Percentiles rank a stretch among this genome's conserved stretches.
Evolutionary conservation across 1,284 basidiomycete genomes (phyloP).

Genomic region (Dichomitus squalens): DNA sequence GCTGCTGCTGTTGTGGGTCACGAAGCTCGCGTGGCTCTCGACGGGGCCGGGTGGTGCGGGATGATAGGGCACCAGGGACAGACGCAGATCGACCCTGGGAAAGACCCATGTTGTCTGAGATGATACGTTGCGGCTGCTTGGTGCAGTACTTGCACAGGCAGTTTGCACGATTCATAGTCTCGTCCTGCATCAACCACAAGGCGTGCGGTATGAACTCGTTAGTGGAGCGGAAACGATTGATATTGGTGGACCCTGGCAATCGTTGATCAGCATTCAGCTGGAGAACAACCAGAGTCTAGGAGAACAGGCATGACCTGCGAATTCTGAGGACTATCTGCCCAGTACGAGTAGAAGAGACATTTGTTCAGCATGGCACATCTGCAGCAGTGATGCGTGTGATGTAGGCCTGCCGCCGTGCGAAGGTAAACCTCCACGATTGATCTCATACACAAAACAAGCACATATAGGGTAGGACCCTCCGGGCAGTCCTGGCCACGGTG

Average conservation of each 20-base stretch:
- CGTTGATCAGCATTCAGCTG: conserved; percentile 28
- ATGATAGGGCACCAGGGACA: conserved; percentile 6
- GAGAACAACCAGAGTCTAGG: neutral
- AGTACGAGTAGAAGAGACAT: no score
- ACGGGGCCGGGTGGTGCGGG: conserved; percentile 7
- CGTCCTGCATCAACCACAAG: conserved; percentile 70
- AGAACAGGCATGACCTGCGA: neutral
- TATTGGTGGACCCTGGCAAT: conserved; percentile 43
- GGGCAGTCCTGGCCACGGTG: no score
- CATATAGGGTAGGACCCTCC: no score
- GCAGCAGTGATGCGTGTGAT: no score
- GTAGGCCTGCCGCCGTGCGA: no score
- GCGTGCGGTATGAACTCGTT: conserved; percentile 84
- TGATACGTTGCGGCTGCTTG: conserved; percentile 65
- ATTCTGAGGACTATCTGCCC: no score
- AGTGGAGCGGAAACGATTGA: conserved; percentile 68
- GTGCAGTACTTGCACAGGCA: conserved; percentile 83
- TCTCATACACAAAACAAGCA: no score
- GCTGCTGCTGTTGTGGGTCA: conserved; percentile 7
- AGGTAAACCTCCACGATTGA: no score
- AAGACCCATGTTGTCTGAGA: conserved; percentile 59
- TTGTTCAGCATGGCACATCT: no score
- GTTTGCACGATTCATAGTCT: conserved; percentile 44
- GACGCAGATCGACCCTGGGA: conserved; percentile 19
- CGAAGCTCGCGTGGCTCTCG: conserved; percentile 21